Percentiles rank a stretch among this genome's conserved stretches.
phyloP scores from a whole-genome alignment of 805 yeast genomes.

The Ogataea saltuana region DNA sequence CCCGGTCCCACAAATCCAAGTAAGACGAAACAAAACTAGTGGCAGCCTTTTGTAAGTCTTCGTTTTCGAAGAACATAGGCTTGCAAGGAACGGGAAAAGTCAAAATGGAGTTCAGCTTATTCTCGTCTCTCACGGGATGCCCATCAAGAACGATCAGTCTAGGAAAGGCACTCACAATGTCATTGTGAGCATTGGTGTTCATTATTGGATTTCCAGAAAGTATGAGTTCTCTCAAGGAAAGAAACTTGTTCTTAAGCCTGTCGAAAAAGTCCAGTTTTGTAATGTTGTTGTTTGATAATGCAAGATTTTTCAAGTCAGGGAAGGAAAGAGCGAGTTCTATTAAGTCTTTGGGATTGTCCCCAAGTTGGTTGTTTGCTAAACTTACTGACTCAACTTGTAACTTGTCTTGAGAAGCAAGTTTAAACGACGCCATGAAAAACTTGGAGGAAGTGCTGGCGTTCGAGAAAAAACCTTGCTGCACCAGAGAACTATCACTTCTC shows the following conservation, averaged over 20 bases:
- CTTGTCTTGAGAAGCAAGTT: slow-evolving; percentile 58
- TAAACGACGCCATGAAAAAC: slow-evolving; percentile 88
- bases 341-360: slow-evolving; percentile 52
- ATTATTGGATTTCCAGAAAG: slow-evolving; percentile 74
- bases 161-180: slow-evolving; percentile 76
- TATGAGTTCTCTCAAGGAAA: slow-evolving; percentile 72
- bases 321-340: slow-evolving; percentile 68
- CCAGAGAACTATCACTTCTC: slow-evolving; percentile 60
- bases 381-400: slow-evolving; percentile 70
- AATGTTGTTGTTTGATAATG: slow-evolving; percentile 76
- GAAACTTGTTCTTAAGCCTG: slow-evolving; percentile 75
- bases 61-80: slow-evolving; percentile 80
- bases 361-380: slow-evolving; percentile 67
- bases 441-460: slow-evolving; percentile 54
- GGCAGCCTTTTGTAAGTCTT: slow-evolving; percentile 65
- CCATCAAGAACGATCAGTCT: slow-evolving; percentile 77
- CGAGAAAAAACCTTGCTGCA: slow-evolving; percentile 60
- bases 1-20: slow-evolving; percentile 77
- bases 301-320: slow-evolving; percentile 76
- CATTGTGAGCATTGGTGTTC: slow-evolving; percentile 49
- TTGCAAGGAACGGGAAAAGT: slow-evolving; percentile 55
- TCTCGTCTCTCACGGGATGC: slow-evolving; percentile 71
- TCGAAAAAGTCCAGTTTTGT: slow-evolving; percentile 61
- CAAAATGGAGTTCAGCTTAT: slow-evolving; percentile 50
- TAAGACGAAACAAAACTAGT: slow-evolving; percentile 78